Base-by-base conservation (phyloP, 164 flowering plant genomes). In the Aristolochia californica region DNA sequence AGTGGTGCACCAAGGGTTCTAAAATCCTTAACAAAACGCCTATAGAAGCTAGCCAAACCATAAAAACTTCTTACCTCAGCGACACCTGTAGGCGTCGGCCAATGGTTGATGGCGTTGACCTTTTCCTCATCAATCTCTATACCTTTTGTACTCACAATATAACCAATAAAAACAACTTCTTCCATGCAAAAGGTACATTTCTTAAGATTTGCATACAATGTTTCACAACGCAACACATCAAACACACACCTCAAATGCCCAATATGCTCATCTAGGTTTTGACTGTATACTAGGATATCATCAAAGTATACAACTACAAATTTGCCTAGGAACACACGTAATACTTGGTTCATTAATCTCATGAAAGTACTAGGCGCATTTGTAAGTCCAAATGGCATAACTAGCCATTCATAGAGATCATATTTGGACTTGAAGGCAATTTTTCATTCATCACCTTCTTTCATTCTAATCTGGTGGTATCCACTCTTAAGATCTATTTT, bases 61-160 rank as follows among this genome's bases (percentile, higher is more conserved):
- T 64, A 49, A 20, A 64, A 64, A n/a, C 56, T 38, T 13, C 61
- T n/a, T 2, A 50, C 56, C 4, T 57, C 25, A 23, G 11, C 0
- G 16, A 40, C 10, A 18, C 5, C 3, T 7, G 20, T 34, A 21
- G 67, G 67, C 12, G 22, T 43, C 20, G 50, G 50, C 58, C 65
- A 62, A 0, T 62, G 59, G 13, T 26, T 30, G 15, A 62, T 62
- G 5, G 50, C 59, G 9, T 43, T 62, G 22, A 62, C n/a, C 59
- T 62, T 62, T n/a, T n/a, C n/a, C n/a, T n/a, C n/a, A n/a, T n/a
- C n/a, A n/a, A n/a, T n/a, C n/a, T n/a, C n/a, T 25, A 62, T n/a
- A 2, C 59, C 59, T 11, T 4, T 14, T 5, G 34, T 15, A 44
- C 14, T 21, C 12, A 53, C 3, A 15, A 53, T 25, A 23, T 5